These are phyloP conservation scores for Cymbopogon flexuosus DNA, from an alignment of 202 grass and related monocot species.

Conservation along the genomic window DNA sequence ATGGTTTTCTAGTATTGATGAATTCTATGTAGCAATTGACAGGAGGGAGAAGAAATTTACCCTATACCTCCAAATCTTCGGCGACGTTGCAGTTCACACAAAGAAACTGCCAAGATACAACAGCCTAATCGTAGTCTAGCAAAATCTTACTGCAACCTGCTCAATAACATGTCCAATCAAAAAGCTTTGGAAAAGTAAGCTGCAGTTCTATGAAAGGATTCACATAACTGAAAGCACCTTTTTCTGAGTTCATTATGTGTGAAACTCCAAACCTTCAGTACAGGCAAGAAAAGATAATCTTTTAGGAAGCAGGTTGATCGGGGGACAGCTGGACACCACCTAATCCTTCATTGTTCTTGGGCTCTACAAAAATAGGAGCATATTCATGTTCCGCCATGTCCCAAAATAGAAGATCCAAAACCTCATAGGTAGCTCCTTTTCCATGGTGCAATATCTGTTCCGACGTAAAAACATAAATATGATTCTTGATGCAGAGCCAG, in stretches of 20 bases:
- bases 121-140: neutral
- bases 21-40: neutral
- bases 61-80: neutral
- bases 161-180: neutral
- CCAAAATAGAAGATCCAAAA: conserved; percentile 54
- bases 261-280: neutral
- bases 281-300: neutral
- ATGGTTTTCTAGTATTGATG: neutral
- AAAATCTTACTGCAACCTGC: neutral
- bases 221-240: neutral
- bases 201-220: neutral
- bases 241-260: neutral
- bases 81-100: neutral
- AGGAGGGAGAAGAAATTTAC: neutral
- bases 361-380: conserved; percentile 10
- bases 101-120: neutral
- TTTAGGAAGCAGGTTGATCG: neutral
- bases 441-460: conserved; percentile 60
- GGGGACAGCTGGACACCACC: conserved; percentile 20
- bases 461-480: conserved; percentile 51
- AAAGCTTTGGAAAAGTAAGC: neutral
- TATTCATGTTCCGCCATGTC: conserved; percentile 42
- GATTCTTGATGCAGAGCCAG: conserved; percentile 66
- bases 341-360: conserved; percentile 12
- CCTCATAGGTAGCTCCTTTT: conserved; percentile 47